Base-by-base conservation (phyloP, 345 rosid species). In the Linum lewisii region DNA sequence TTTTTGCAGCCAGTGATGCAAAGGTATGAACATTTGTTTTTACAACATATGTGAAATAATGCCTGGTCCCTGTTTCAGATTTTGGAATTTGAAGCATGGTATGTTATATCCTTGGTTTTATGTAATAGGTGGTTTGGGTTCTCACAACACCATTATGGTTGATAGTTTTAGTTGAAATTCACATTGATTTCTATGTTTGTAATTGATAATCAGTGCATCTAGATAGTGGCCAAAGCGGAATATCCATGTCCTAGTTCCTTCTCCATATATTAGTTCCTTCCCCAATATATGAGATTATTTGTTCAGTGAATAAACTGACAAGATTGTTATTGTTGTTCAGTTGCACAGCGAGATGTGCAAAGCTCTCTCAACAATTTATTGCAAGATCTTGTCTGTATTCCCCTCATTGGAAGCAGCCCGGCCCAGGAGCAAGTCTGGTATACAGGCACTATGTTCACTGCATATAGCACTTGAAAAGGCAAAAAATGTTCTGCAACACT, bases 341-440 rank as follows among this genome's bases (percentile, higher is more conserved):
- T 78, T 93, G 70, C 99, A 93, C 75, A 95, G 96, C 75, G 88
- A 74, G 24, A 81, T 93, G 95, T 90, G 92, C 67, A 90, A 81
- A 76, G 74, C 75, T 42, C 79, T 93, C 63, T 85, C 92, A 16
- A 80, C 70, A 66, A 74, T 80, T 66, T 81, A 84, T 47, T 84
- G 95, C 73, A 85, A 87, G 69, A 79, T 85, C 51, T 52, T 84
- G 53, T 77, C 87, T 6, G 69, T 87, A 67, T 90, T 94, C 68
- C 99, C 99, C 7, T 82, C 86, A 5, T 72, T 94, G 77, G 99
- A 94, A 83, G 99, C 83, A 20, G 64, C 79, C 57, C 63, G 73
- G 71, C 81, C 79, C 6, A 63, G 79, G 26, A 61, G 81, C 59
- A 20, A 36, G 5, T 24, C 64, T 13, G 82, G 77, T 26, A 3